A percentile compares a stretch with the other conserved stretches of the same genome.
These are phyloP conservation scores for Platanus orientalis DNA, from an alignment of 164 flowering plant genomes.

Conservation along the genomic window DNA sequence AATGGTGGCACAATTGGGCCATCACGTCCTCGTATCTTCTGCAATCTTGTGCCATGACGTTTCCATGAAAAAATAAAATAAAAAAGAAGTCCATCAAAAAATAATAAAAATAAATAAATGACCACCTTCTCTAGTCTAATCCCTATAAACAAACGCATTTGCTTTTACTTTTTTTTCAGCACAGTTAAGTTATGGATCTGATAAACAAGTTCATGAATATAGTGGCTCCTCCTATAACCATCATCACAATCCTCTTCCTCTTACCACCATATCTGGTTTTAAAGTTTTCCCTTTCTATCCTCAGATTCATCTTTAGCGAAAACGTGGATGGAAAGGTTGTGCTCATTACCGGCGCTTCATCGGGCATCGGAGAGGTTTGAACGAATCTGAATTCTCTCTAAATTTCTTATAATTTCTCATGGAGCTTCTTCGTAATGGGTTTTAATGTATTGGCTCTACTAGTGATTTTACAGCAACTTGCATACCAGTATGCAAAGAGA, in stretches of 20 bases:
- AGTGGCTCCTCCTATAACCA: conserved; percentile 27
- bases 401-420: not conserved
- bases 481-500: conserved; percentile 59
- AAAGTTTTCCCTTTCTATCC: conserved; percentile 25
- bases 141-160: no score
- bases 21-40: no score
- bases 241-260: conserved; percentile 20
- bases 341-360: conserved; percentile 75
- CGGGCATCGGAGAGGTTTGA: conserved; percentile 74
- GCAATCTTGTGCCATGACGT: no score
- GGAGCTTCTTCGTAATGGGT: not conserved
- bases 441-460: not conserved
- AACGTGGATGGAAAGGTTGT: conserved; percentile 58
- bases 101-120: no score
- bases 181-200: no score
- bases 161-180: no score
- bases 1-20: no score
- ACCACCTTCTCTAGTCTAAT: no score
- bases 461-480: conserved; percentile 30
- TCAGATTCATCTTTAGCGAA: conserved; percentile 33
- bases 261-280: conserved; percentile 31
- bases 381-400: not conserved
- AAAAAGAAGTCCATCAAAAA: no score
- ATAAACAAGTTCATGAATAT: conserved; percentile 38
- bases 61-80: no score